Evolutionary conservation across 768 basidiomycete genomes (phyloP), one percentile per base, ranked within the genome.

Genomic region (Xerocomellus amylosporus): DNA sequence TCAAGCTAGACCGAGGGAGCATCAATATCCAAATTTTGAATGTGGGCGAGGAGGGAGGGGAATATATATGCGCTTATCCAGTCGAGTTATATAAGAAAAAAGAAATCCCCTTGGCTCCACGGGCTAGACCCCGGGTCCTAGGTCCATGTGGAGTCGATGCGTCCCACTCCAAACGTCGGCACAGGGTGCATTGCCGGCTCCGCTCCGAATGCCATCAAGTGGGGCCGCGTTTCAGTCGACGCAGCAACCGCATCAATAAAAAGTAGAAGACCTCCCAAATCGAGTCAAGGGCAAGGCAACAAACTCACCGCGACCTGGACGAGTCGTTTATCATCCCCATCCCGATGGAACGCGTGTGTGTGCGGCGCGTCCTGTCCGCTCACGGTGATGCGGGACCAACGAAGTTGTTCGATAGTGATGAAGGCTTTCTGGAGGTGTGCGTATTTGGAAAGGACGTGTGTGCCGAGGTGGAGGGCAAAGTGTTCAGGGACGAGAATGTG

Each of bases 311-410:
- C 79, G 14, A 79, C 83, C 19, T 81, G 80, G 7, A 85, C 79
- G 31, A 86, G 67, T 5, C 84, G 78, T 76, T 90, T 96, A 67
- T 98, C 95, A 4, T 94, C 91, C 2, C 95, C 96, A 61, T 98
- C 92, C 22, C 95, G 78, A 53, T 80, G 76, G 71, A 96, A 98
- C 15, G 92, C 82, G 68, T 95, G 91, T 8, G 81, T 69, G 68
- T 98, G 94, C 2, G 75, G 75, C 56, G 77, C 53, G 4, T 68
- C 58, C 44, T 75, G 68, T 33, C 73, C 74, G 39, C 74, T 69
- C 34, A 88, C 77, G 4, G 74, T 69, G 55, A 97, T 88, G 6
- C 94, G 82, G 3, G 84, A 75, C 95, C 95, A 98, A 41, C 89
- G 83, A 48, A 93, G 80, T 62, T 88, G 82, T 72, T 92, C 85